phyloP scores from a whole-genome alignment of 345 rosid genomes.

The Psidium guajava region DNA sequence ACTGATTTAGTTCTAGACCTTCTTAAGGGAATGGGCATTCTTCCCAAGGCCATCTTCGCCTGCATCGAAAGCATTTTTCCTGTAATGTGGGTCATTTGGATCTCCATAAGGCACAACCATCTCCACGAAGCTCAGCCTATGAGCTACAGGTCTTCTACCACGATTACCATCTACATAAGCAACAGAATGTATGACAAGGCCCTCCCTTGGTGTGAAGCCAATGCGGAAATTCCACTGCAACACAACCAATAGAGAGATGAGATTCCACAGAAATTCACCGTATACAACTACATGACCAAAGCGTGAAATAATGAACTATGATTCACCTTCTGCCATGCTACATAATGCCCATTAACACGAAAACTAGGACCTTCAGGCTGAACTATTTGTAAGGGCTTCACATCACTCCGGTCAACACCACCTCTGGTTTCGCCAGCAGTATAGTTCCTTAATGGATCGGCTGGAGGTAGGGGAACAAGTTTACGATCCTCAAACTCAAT shows the following conservation, averaged over 20 bases:
- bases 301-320: not conserved
- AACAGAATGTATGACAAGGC: constrained; percentile 80
- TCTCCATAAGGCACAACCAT: constrained; percentile 98
- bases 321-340: constrained; percentile 87
- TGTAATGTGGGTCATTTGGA: constrained; percentile 89
- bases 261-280: not conserved
- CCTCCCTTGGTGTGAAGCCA: constrained; percentile 90
- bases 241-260: constrained; percentile 10
- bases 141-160: constrained; percentile 86
- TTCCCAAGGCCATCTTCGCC: constrained; percentile 97
- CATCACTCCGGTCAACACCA: constrained; percentile 89
- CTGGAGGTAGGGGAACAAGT: constrained; percentile 81
- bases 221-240: constrained; percentile 90
- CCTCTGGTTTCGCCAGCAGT: constrained; percentile 86
- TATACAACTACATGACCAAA: not conserved
- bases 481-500: constrained; percentile 83
- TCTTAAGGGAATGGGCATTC: constrained; percentile 93
- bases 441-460: constrained; percentile 84
- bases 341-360: constrained; percentile 66
- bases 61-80: constrained; percentile 95
- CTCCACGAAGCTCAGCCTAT: constrained; percentile 87
- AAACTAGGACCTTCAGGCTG: constrained; percentile 97
- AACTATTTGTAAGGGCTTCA: constrained; percentile 71
- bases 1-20: constrained; percentile 26
- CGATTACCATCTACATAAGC: constrained; percentile 86